Evolutionary conservation across 805 yeast genomes (phyloP), one percentile per base, ranked within the genome.

Genomic region (Saccharomycopsis fibuligera): DNA sequence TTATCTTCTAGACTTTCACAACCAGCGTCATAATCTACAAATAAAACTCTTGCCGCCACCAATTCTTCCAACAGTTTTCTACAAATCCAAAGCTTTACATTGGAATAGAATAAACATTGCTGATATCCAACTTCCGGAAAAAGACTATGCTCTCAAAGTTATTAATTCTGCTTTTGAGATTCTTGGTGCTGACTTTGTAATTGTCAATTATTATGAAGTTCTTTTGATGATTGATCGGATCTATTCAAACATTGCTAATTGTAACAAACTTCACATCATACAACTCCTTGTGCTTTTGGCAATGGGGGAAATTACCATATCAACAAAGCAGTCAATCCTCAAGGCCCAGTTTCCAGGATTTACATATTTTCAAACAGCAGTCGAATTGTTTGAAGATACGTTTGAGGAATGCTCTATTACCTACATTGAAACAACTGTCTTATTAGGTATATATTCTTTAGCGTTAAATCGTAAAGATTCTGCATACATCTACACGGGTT

Each of bases 401-500:
- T 47, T 47, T 43, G 50, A 47, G 31, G 50, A 50, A 29, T 21
- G 31, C 29, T 14, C 41, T 22, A 6, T 47, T 9, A 12, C 17
- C n/a, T 50, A 47, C 21, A 31, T 50, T 37, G 51, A 50, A 31
- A 43, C 54, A 3, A n/a, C 35, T 21, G 19, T 50, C 9, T 24
- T 50, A 21, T 47, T 50, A 17, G 40, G 42, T 5, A 19, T 50
- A 9, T 50, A 50, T 23, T 41, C 47, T 5, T 25, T 46, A 9
- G 44, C 42, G 4, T 35, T 50, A 12, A 47, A 50, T 24, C 10
- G 51, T 17, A 47, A 47, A 30, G 50, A 50, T n/a, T 30, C 36
- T 2, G 50, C 51, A 8, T 50, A 47, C 41, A 10, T 41, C 12
- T 50, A 50, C 37, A 35, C 42, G 8, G 54, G 54, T 10, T n/a